These are phyloP conservation scores for Calocybe indica DNA, from an alignment of 768 basidiomycete species.

Conservation along the genomic window DNA sequence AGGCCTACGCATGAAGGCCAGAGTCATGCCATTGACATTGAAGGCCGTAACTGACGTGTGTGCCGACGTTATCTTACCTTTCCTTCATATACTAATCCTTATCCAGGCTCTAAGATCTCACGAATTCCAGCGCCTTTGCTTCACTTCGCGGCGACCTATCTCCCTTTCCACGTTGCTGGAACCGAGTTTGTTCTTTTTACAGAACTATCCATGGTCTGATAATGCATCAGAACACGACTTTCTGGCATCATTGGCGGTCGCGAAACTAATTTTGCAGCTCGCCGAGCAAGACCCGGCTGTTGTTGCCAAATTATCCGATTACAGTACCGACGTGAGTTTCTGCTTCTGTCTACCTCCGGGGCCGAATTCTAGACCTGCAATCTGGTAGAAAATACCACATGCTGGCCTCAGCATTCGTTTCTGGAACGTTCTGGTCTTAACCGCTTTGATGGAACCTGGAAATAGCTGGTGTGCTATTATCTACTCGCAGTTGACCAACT, in stretches of 20 bases:
- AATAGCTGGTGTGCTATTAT: conserved; percentile 33
- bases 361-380: neutral
- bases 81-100: neutral
- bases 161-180: conserved; percentile 37
- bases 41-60: conserved; percentile 49
- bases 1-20: conserved; percentile 46
- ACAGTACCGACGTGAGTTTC: conserved; percentile 27
- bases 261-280: conserved; percentile 46
- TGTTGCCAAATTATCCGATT: conserved; percentile 31
- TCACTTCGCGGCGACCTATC: conserved; percentile 24
- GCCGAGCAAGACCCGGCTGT: conserved; percentile 36
- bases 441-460: conserved; percentile 38
- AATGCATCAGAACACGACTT: conserved; percentile 47
- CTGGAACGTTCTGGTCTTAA: conserved; percentile 62
- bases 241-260: conserved; percentile 41
- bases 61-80: neutral
- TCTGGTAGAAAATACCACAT: conserved; percentile 26
- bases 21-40: conserved; percentile 42
- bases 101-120: conserved; percentile 20
- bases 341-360: neutral
- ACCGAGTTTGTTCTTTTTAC: conserved; percentile 48
- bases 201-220: conserved; percentile 41
- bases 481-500: conserved; percentile 44
- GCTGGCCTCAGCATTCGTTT: conserved; percentile 38
- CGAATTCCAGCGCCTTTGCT: conserved; percentile 21